A percentile compares a stretch with the other conserved stretches of the same genome.
Evolutionary conservation across 2,329 filamentous ascomycete species (phyloP).

Genomic region (Aspergillus terreus): DNA sequence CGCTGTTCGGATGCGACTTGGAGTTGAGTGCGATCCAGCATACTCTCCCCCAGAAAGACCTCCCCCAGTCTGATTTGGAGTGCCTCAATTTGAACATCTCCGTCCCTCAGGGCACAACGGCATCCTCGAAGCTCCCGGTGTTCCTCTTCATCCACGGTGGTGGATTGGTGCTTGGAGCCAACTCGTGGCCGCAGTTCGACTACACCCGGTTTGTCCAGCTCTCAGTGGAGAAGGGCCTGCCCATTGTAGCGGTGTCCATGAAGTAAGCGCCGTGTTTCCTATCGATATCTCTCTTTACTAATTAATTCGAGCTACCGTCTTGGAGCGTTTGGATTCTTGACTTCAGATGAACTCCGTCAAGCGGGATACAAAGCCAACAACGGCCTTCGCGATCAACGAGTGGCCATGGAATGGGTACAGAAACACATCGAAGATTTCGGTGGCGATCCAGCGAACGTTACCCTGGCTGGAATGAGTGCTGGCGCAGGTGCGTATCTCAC

Average conservation of each 20-base stretch:
- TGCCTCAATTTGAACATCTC: constrained; percentile 53
- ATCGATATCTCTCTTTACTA: background rate
- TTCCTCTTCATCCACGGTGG: constrained; percentile 54
- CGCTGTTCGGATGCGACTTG: constrained; percentile 38
- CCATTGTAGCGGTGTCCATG: constrained; percentile 46
- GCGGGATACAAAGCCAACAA: constrained; percentile 46
- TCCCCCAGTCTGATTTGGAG: constrained; percentile 44
- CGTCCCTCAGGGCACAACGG: constrained; percentile 32
- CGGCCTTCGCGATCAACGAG: constrained; percentile 48
- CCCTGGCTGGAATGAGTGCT: constrained; percentile 47
- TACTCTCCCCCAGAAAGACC: constrained; percentile 38
- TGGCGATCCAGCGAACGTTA: constrained; percentile 39
- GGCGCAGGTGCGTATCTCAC: constrained; percentile 33
- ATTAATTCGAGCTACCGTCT: constrained; percentile 44
- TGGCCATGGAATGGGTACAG: constrained; percentile 38
- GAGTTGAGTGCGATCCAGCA: constrained; percentile 52
- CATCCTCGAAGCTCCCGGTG: constrained; percentile 43
- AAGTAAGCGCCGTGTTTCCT: constrained; percentile 34
- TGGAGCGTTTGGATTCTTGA: constrained; percentile 44
- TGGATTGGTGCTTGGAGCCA: constrained; percentile 48
- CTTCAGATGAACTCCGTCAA: constrained; percentile 46
- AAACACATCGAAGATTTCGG: constrained; percentile 41
- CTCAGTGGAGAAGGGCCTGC: constrained; percentile 41
- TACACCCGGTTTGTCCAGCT: constrained; percentile 43
- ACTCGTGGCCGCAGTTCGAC: constrained; percentile 53